Base-by-base conservation (phyloP, 768 basidiomycete genomes). In the Lactarius evosmus region DNA sequence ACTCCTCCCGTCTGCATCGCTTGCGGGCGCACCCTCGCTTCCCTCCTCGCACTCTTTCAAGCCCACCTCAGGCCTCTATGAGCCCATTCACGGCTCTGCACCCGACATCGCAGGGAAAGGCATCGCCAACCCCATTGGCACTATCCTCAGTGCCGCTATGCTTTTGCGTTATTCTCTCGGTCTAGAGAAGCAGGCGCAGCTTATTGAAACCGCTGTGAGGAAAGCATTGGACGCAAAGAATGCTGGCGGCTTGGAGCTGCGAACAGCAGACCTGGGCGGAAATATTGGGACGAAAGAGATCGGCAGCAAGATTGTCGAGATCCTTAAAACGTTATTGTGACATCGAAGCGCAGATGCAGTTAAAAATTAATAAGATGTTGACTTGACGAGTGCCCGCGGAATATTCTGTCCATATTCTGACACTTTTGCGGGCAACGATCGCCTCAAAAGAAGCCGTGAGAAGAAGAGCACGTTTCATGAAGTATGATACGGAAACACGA, bases 81-180 rank as follows among this genome's bases (percentile, higher is more conserved):
- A 99, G 77, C 97, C 97, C 56, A 97, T 97, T 68, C 94, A 96
- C 72, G 93, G 93, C 56, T 93, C 93, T 49, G 95, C 95, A 1
- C 95, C 95, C 57, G 95, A 96, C 72, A 97, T 97, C 66, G 92
- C 95, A n/a, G 93, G 93, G 1, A 80, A 91, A 74, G 90, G 91
- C 19, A 93, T 95, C 70, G 95, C 95, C 68, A 97, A 97, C 74
- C 95, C 95, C 38, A 85, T 97, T 70, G 95, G 95, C 58, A 95
- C 95, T 17, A 96, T 97, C 73, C 88, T 97, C 63, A 95, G 93
- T 58, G 90, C 89, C 19, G 95, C 95, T 16, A 85, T 97, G 87
- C 86, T 97, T 65, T 80, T 97, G 57, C 86, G 95, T 50, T 99
- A 98, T 77, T 98, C 96, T 30, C 86, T 99, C 33, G 93, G 93